Percentiles rank a stretch among this genome's conserved stretches.
phyloP scores from a whole-genome alignment of 805 yeast genomes.

The Cyberlindnera suaveolens region DNA sequence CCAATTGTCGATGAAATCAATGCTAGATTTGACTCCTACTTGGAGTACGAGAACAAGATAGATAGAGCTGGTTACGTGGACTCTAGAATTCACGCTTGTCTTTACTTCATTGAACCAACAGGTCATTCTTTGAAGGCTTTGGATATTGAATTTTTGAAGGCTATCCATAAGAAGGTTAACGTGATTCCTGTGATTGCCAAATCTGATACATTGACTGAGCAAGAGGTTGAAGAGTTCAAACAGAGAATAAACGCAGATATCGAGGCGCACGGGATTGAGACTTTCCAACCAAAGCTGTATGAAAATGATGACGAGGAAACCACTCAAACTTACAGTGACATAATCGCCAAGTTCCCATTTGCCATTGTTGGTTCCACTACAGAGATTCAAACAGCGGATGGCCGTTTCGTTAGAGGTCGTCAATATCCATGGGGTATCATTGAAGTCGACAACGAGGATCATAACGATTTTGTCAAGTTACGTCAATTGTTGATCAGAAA shows the following conservation, averaged over 20 bases:
- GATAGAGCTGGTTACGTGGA: slow-evolving; percentile 69
- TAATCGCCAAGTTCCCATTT: slow-evolving; percentile 75
- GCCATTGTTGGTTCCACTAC: slow-evolving; percentile 90
- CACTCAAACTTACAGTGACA: slow-evolving; percentile 52
- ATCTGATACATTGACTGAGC: slow-evolving; percentile 87
- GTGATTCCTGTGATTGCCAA: slow-evolving; percentile 93
- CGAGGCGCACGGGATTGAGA: slow-evolving; percentile 60
- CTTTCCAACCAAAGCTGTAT: slow-evolving; percentile 72
- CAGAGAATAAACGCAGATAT: slow-evolving; percentile 73
- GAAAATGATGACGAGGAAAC: slow-evolving; percentile 86
- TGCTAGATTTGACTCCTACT: slow-evolving; percentile 75
- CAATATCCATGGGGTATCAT: slow-evolving; percentile 95
- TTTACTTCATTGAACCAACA: slow-evolving; percentile 95
- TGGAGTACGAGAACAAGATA: slow-evolving; percentile 84
- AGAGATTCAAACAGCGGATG: slow-evolving; percentile 63
- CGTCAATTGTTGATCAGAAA: slow-evolving; percentile 85
- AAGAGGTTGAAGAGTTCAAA: slow-evolving; percentile 75
- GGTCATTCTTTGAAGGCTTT: slow-evolving; percentile 88
- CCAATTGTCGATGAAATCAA: slow-evolving; percentile 90
- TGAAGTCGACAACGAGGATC: slow-evolving; percentile 91
- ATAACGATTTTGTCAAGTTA: slow-evolving; percentile 84
- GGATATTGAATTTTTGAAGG: slow-evolving; percentile 83
- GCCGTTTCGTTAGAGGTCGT: slow-evolving; percentile 83
- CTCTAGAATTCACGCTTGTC: slow-evolving; percentile 84
- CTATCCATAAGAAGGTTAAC: slow-evolving; percentile 85